Evolutionary conservation across 305 asterid species (phyloP).

Genomic region (Fraxinus greggii): DNA sequence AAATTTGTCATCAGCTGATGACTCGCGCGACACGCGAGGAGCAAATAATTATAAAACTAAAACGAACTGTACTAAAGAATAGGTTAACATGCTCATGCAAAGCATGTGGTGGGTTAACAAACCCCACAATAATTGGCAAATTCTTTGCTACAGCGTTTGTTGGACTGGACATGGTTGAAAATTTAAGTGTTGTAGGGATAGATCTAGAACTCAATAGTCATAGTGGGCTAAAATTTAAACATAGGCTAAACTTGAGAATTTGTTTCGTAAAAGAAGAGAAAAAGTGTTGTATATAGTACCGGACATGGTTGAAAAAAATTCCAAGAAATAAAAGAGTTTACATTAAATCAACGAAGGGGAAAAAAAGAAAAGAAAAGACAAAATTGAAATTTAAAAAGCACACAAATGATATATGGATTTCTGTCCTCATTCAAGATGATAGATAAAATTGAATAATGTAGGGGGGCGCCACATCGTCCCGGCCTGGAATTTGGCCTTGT

Average conservation of each 20-base stretch:
- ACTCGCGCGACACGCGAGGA: background rate
- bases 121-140: background rate
- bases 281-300: background rate
- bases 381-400: background rate
- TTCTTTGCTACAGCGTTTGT: background rate
- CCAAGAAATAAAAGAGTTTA: background rate
- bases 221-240: background rate
- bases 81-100: constrained; percentile 2
- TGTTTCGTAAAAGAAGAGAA: background rate
- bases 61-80: background rate
- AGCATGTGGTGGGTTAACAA: background rate
- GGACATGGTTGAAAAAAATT: background rate
- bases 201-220: background rate
- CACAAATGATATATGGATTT: background rate
- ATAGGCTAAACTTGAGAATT: background rate
- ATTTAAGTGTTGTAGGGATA: background rate
- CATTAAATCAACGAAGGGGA: background rate
- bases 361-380: background rate
- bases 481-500: too few species aligned
- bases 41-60: background rate
- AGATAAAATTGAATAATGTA: too few species aligned
- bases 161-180: background rate
- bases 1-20: background rate
- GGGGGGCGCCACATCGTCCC: too few species aligned
- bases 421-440: background rate